Evolutionary conservation across 441 rosid species (phyloP).

Genomic region (Pelargonium citronellum): DNA sequence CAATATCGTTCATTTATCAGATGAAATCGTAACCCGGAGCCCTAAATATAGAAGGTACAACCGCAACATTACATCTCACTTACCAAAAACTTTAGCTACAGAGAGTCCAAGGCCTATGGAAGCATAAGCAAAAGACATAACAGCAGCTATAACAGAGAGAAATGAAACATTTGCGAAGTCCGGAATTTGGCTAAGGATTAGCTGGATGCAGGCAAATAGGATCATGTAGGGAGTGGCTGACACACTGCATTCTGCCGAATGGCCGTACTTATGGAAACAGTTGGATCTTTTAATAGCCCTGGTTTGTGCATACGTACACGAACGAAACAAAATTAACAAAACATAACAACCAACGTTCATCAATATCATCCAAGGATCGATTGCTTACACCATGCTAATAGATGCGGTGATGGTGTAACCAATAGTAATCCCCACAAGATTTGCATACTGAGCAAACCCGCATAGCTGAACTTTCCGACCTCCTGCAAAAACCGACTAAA

Average conservation of each 20-base stretch:
- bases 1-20: background rate
- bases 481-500: slow-evolving; percentile 31
- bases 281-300: slow-evolving; percentile 82
- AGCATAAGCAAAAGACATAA: slow-evolving; percentile 80
- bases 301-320: background rate
- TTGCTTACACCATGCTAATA: slow-evolving; percentile 77
- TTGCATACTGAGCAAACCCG: slow-evolving; percentile 71
- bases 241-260: slow-evolving; percentile 42
- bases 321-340: too few relatives aligned
- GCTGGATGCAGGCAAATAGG: slow-evolving; percentile 58
- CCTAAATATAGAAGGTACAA: too few relatives aligned
- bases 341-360: too few relatives aligned
- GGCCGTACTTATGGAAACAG: slow-evolving; percentile 76
- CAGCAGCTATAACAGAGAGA: slow-evolving; percentile 74
- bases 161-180: slow-evolving; percentile 82
- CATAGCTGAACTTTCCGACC: slow-evolving; percentile 72
- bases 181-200: slow-evolving; percentile 70
- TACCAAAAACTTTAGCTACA: slow-evolving; percentile 63
- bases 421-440: slow-evolving; percentile 59
- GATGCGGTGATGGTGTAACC: slow-evolving; percentile 95
- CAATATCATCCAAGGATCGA: background rate
- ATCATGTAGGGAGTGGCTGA: slow-evolving; percentile 69
- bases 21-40: background rate
- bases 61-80: too few relatives aligned
- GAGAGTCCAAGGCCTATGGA: slow-evolving; percentile 72